These are phyloP conservation scores for Xylaria arbuscula DNA, from an alignment of 2,329 filamentous ascomycete genomes.

Conservation along the genomic window DNA sequence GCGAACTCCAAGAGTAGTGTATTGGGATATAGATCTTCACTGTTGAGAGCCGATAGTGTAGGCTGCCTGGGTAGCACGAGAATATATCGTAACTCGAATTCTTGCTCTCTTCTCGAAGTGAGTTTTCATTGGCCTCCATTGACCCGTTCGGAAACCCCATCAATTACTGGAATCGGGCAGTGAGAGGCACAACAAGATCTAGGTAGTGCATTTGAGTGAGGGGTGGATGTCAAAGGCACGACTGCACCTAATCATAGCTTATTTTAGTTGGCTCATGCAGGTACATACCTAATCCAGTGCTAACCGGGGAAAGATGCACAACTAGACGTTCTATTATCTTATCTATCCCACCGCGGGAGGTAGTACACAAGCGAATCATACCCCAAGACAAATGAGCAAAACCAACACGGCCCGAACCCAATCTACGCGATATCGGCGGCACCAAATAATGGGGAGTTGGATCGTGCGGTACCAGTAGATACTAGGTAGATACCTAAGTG, in stretches of 20 bases:
- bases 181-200: no score
- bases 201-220: no score
- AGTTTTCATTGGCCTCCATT: background rate
- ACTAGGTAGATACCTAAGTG: no score
- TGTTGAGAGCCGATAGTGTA: background rate
- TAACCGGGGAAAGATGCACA: background rate
- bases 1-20: constrained; percentile 6
- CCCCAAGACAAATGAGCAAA: background rate
- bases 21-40: background rate
- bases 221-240: no score
- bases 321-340: constrained; percentile 9
- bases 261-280: constrained; percentile 20
- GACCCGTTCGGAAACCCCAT: background rate
- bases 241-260: background rate
- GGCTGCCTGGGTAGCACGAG: background rate
- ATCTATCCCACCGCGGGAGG: background rate
- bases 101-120: background rate
- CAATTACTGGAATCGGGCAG: background rate
- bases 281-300: background rate
- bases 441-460: background rate
- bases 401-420: background rate
- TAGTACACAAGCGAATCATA: background rate
- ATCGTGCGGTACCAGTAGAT: background rate
- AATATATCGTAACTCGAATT: background rate
- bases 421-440: constrained; percentile 1